Conservation (phyloP, 352 stramenopile species). For the Chrysophaeum taylorii region DNA sequence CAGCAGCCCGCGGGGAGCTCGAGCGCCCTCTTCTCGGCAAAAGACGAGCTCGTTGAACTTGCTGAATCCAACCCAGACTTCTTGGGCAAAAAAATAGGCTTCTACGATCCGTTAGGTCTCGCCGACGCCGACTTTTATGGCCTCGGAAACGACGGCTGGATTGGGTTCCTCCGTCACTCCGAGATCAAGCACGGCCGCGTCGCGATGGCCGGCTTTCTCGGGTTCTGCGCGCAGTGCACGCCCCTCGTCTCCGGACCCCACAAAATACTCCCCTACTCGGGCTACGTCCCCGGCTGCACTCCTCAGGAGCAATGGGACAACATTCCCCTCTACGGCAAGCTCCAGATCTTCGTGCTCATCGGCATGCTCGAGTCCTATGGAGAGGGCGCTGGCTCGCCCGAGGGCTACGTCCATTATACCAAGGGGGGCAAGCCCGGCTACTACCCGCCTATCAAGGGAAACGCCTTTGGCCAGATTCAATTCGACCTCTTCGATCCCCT, state of each 20-base stretch:
- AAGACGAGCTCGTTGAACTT: too few relatives aligned
- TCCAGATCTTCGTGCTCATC: constrained; percentile 6
- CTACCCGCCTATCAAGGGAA: constrained; percentile 4
- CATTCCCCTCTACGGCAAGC: background rate
- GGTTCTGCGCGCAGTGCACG: background rate
- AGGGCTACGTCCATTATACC: constrained; percentile 5
- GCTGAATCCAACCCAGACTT: too few relatives aligned
- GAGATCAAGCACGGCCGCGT: constrained; percentile 13
- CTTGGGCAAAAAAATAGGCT: too few relatives aligned
- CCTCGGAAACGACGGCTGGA: too few relatives aligned
- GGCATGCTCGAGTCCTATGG: constrained; percentile 10
- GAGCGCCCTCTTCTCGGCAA: too few relatives aligned
- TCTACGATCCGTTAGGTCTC: too few relatives aligned
- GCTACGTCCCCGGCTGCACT: constrained; percentile 1
- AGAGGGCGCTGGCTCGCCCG: background rate
- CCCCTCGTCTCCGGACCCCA: constrained; percentile 4
- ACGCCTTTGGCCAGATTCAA: background rate
- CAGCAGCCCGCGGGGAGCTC: too few relatives aligned
- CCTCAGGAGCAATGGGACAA: constrained; percentile 10
- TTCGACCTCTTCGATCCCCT: constrained; percentile 8
- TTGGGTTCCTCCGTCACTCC: too few relatives aligned
- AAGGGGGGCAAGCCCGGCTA: constrained; percentile 8
- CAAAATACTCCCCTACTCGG: background rate
- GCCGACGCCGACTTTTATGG: too few relatives aligned
- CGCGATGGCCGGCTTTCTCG: constrained; percentile 3